Evolutionary conservation across 345 rosid species (phyloP).

Genomic region (Euclidium syriacum): DNA sequence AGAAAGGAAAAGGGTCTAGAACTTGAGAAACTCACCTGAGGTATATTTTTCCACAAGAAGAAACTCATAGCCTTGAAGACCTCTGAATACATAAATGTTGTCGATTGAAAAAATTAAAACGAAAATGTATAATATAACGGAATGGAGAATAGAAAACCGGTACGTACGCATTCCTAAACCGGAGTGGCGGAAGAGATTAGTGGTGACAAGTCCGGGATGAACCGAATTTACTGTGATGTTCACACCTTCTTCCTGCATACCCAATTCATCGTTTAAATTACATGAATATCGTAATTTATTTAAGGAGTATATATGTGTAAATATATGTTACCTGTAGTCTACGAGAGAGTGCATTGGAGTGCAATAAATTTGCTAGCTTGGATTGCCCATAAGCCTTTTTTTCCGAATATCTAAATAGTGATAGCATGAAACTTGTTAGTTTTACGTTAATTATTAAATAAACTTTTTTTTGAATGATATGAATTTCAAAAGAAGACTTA

Average conservation of each 20-base stretch:
- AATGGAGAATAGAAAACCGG: not conserved
- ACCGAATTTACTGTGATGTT: constrained; percentile 74
- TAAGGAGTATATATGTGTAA: not conserved
- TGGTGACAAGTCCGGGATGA: constrained; percentile 88
- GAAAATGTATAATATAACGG: not conserved
- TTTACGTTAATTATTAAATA: not conserved
- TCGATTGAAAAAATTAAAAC: not conserved
- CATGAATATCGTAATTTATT: too few relatives aligned
- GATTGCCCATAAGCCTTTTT: constrained; percentile 93
- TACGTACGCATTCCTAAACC: constrained; percentile 27
- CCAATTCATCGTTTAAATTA: too few relatives aligned
- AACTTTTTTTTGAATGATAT: not conserved
- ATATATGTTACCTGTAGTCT: constrained; percentile 48
- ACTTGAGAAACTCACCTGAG: constrained; percentile 48
- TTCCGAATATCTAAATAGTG: constrained; percentile 56
- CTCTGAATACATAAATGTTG: constrained; percentile 35
- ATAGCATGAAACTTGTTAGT: not conserved
- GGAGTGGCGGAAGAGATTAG: constrained; percentile 64
- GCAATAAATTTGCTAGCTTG: constrained; percentile 77
- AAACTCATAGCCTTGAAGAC: constrained; percentile 45
- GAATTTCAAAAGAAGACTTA: constrained; percentile 1
- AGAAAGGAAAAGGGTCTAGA: not conserved
- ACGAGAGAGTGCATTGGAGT: constrained; percentile 80
- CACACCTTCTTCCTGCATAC: constrained; percentile 63
- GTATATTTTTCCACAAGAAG: constrained; percentile 76